Base-by-base conservation (phyloP, 2,329 filamentous ascomycete genomes). In the Dryadomyces sulphureus region DNA sequence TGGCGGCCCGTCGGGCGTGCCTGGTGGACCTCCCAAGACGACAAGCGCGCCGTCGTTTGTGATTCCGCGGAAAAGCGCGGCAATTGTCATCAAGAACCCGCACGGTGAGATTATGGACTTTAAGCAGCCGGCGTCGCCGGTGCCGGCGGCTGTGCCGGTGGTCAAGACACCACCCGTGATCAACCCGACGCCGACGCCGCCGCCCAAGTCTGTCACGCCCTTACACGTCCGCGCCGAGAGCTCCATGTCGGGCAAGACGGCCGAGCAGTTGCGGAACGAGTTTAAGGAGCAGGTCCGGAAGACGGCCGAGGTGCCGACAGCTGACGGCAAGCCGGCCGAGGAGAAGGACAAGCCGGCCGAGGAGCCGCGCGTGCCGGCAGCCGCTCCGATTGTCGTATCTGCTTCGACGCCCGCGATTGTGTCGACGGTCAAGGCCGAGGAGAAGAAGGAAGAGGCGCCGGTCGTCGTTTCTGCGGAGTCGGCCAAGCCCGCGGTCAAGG, bases 81-180 rank as follows among this genome's bases (percentile, higher is more conserved):
- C 79, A 43, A 83, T 95, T 53, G 71, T 79, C 42, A 94, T 95
- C 69, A 93, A 87, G 70, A 85, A 87, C 57, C 74, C 81, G 25
- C 74, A 81, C 47, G 89, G 87, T 51, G 86, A 92, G 59, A 76
- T 79, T 25, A 68, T 95, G 12, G 79, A 87, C 54, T 74, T 70
- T 66, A 77, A 77, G 60, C 62, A 73, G 1, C 74, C 76, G 4
- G 64, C 70, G 2, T 76, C 77, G 2, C 73, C 77, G 6, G 70
- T 71, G 3, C 69, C 75, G 0, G 66, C 75, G 0, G 66, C 67
- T 58, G 34, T 38, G 14, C 69, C 72, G 44, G 65, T 67, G 47
- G 68, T 74, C 45, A 84, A 81, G 63, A 77, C 79, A 1, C 78
- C 81, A 19, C 77, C 80, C 14, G 72, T 84, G 20, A 75, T 87